Evolutionary conservation across 2,329 filamentous ascomycete genomes (phyloP).

Genomic region (Verticillium dahliae): DNA sequence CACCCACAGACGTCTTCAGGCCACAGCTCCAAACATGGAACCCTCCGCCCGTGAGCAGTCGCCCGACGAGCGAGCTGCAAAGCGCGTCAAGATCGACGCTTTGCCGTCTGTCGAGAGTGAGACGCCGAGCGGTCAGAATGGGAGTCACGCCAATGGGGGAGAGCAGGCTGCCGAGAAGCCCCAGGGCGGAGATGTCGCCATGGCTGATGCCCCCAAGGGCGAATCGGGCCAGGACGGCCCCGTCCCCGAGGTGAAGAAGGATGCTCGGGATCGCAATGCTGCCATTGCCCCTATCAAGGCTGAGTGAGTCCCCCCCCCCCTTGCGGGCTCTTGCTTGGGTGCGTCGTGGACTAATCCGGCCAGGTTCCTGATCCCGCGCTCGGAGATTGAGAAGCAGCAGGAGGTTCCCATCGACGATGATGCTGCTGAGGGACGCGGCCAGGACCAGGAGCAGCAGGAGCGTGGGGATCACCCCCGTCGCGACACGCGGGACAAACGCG

Average conservation of each 20-base stretch:
- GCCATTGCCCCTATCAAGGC: conserved; percentile 28
- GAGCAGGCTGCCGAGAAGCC: conserved; percentile 5
- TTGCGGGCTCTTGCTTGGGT: background rate
- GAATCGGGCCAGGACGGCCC: conserved; percentile 5
- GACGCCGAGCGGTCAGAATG: background rate
- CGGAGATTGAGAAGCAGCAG: conserved; percentile 45
- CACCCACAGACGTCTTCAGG: background rate
- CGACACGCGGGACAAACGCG: conserved; percentile 28
- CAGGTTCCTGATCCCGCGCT: conserved; percentile 24
- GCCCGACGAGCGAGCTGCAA: conserved; percentile 13
- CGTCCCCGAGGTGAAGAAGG: conserved; percentile 6
- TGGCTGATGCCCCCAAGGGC: conserved; percentile 3
- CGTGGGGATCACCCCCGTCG: conserved; percentile 53
- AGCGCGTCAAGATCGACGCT: conserved; percentile 14
- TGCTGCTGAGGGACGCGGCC: conserved; percentile 37
- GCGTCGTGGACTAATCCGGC: background rate
- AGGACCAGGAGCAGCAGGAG: conserved; percentile 39
- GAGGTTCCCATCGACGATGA: conserved; percentile 39
- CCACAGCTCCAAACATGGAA: background rate
- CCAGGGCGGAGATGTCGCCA: background rate
- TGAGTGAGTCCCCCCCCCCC: conserved; percentile 21
- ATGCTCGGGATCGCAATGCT: conserved; percentile 12
- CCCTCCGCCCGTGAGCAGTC: conserved; percentile 1
- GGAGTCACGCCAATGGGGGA: conserved; percentile 5
- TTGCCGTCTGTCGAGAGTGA: conserved; percentile 1